phyloP scores from a whole-genome alignment of 2,329 filamentous ascomycete genomes.

The Cordyceps sp. region DNA sequence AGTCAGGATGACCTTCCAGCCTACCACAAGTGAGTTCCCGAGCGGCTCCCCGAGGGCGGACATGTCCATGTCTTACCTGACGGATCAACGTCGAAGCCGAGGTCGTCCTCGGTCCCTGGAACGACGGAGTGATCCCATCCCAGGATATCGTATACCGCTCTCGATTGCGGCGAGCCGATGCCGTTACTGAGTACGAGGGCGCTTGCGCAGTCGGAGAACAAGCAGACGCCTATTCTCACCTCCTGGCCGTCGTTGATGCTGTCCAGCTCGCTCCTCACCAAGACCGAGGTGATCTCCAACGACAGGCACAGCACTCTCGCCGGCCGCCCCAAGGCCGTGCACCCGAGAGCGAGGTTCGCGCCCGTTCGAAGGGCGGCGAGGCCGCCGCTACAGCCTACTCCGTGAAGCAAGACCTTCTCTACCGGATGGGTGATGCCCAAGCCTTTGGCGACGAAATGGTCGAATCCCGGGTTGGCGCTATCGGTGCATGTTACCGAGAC shows the following conservation, averaged over 20 bases:
- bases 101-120: conserved; percentile 41
- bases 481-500: conserved; percentile 55
- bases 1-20: conserved; percentile 52
- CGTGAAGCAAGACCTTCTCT: conserved; percentile 49
- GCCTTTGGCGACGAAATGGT: conserved; percentile 44
- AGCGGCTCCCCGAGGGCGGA: neutral
- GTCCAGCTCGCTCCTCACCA: conserved; percentile 49
- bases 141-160: conserved; percentile 39
- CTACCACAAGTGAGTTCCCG: conserved; percentile 11
- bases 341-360: conserved; percentile 48
- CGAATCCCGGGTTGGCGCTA: conserved; percentile 52
- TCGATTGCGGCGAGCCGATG: conserved; percentile 25
- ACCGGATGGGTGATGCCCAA: conserved; percentile 40
- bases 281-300: conserved; percentile 42
- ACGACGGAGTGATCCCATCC: conserved; percentile 50
- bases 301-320: conserved; percentile 50
- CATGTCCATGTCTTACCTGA: conserved; percentile 23
- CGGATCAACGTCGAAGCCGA: conserved; percentile 50
- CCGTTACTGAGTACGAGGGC: conserved; percentile 48
- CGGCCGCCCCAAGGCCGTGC: conserved; percentile 37
- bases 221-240: conserved; percentile 44
- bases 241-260: conserved; percentile 41
- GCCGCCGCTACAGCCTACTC: conserved; percentile 49
- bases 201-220: conserved; percentile 59
- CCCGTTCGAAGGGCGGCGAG: conserved; percentile 45